Evolutionary conservation across 2,329 filamentous ascomycete species (phyloP).

Genomic region (Dactylonectria macrodidyma): DNA sequence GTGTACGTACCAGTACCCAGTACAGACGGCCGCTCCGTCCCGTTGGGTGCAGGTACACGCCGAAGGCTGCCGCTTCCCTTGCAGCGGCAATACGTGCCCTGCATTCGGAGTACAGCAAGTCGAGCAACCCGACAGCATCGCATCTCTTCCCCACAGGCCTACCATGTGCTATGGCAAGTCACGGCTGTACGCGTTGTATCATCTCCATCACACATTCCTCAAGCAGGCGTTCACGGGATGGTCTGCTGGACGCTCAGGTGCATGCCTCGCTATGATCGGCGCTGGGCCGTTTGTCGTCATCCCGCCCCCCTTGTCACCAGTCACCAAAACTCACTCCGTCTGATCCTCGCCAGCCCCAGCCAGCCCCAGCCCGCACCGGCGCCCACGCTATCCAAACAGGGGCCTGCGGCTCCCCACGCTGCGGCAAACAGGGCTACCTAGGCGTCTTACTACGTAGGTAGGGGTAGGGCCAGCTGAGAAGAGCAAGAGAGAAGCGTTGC

Average conservation of each 20-base stretch:
- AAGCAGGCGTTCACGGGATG: slow-evolving; percentile 6
- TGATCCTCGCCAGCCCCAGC: slow-evolving; percentile 9
- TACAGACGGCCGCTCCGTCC: slow-evolving; percentile 8
- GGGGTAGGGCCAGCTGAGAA: neutral
- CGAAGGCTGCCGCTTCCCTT: no score
- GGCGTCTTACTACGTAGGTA: neutral
- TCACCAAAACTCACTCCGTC: slow-evolving; percentile 13
- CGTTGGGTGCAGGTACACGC: no score
- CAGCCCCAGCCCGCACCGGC: neutral
- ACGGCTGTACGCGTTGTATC: slow-evolving; percentile 1
- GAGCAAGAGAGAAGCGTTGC: slow-evolving; percentile 16
- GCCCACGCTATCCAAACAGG: slow-evolving; percentile 6
- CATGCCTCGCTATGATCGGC: neutral
- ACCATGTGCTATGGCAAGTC: neutral
- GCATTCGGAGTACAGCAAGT: neutral
- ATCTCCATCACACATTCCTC: slow-evolving; percentile 17
- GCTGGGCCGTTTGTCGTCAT: slow-evolving; percentile 24
- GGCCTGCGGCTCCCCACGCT: slow-evolving; percentile 25
- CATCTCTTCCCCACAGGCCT: neutral
- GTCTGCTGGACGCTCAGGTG: slow-evolving; percentile 1
- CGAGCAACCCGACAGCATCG: neutral
- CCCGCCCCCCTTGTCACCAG: slow-evolving; percentile 15
- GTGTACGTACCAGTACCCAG: slow-evolving; percentile 17
- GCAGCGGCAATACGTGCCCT: neutral
- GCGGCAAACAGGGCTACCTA: slow-evolving; percentile 20